Percentiles rank a stretch among this genome's conserved stretches.
Evolutionary conservation across 805 yeast species (phyloP).

Genomic region (Kodamaea jinghongensis): DNA sequence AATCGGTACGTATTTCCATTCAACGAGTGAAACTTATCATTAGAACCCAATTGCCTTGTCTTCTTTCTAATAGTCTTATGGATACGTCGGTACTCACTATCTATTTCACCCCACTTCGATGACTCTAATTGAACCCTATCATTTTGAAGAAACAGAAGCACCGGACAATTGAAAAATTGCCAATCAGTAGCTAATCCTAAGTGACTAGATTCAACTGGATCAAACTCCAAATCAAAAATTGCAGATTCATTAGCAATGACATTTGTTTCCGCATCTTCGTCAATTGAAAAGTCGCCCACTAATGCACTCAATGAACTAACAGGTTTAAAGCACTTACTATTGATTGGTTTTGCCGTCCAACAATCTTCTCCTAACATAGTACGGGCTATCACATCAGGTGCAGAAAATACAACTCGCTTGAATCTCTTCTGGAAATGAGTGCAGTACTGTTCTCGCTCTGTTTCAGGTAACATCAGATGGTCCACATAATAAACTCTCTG

Average conservation of each 20-base stretch:
- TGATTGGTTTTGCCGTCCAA: slow-evolving; percentile 51
- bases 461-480: slow-evolving; percentile 21
- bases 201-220: slow-evolving; percentile 23
- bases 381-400: slow-evolving; percentile 30
- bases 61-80: slow-evolving; percentile 16
- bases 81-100: slow-evolving; percentile 35
- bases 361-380: slow-evolving; percentile 44
- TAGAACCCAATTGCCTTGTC: too few species aligned
- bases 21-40: slow-evolving; percentile 10
- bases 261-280: slow-evolving; percentile 26
- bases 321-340: slow-evolving; percentile 41
- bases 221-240: slow-evolving; percentile 36
- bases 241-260: slow-evolving; percentile 41
- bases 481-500: slow-evolving; percentile 24
- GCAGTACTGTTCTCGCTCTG: neutral
- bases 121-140: slow-evolving; percentile 9
- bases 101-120: slow-evolving; percentile 22
- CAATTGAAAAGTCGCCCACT: slow-evolving; percentile 43
- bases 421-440: slow-evolving; percentile 11
- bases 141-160: slow-evolving; percentile 3
- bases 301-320: slow-evolving; percentile 48
- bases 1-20: slow-evolving; percentile 13
- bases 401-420: slow-evolving; percentile 19
- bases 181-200: slow-evolving; percentile 31
- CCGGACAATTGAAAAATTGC: slow-evolving; percentile 30